Base-by-base conservation (phyloP, 495 filamentous ascomycete genomes). In the Cenococcum geophilum region DNA sequence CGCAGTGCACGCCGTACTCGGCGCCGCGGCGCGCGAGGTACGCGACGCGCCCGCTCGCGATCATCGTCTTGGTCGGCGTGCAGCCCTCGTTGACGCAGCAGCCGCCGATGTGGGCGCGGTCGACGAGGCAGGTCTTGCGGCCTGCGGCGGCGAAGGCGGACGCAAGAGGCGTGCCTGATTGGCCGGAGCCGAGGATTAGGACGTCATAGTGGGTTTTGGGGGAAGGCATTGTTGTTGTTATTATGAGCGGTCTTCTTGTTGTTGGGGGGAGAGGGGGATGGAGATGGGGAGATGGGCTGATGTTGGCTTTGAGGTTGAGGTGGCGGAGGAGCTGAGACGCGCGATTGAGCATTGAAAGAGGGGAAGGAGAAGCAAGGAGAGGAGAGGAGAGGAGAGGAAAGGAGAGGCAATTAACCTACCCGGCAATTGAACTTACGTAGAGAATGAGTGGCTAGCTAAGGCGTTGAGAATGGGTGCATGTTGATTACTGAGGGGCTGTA, bases 41-140 rank as follows among this genome's bases (percentile, higher is more conserved):
- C 10, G 78, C 79, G 0, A 76, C 72, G 3, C 76, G 70, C 5
- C 76, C 79, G 53, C 72, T 76, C 20, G 78, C 76, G 36, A 81
- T 75, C 73, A 81, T 74, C 5, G 79, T 80, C 61, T 82, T 82
- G 10, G 79, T 82, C 0, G 79, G 79, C 12, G 79, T 82, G 55
- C 79, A 82, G n/a, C 79, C 79, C 62, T 78, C 78, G 55, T 81
- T 82, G 34, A 82, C 70, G 61, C 79, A 82, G 60, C 73, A 75
- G 20, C 79, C 79, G 14, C 75, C 79, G 18, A 82, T 72, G 61
- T 81, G 75, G 1, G 70, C 51, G 14, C 72, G 66, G 57, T 82
- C 79, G 52, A 81, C 70, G 12, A 80, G 64, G 0, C 70, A 72
- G 14, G 72, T 74, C 47, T 71, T 74, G 6, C 72, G 62, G 20